A percentile compares a stretch with the other conserved stretches of the same genome.
These are phyloP conservation scores for Cnidoscolus chayamansa DNA, from an alignment of 441 rosid genomes.

Conservation along the genomic window DNA sequence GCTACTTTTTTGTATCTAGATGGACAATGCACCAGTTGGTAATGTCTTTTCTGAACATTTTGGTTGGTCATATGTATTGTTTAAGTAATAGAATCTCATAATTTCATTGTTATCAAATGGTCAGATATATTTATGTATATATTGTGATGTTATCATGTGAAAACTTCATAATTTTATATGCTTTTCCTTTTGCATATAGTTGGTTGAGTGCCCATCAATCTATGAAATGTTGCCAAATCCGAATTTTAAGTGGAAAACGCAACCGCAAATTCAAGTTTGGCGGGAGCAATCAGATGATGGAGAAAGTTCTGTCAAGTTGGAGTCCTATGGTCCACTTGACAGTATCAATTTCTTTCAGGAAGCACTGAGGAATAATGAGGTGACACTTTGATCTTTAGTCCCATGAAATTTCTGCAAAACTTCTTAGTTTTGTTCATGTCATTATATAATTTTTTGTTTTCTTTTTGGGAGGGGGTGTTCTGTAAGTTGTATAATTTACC, in stretches of 20 bases:
- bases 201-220: slow-evolving; percentile 84
- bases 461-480: neutral
- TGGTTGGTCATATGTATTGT: neutral
- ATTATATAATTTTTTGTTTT: neutral
- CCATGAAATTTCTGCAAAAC: neutral
- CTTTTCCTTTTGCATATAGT: slow-evolving; percentile 36
- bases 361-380: slow-evolving; percentile 83
- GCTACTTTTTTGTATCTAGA: slow-evolving; percentile 78
- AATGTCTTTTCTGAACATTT: slow-evolving; percentile 22
- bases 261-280: slow-evolving; percentile 77
- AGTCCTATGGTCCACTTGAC: slow-evolving; percentile 56
- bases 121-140: neutral
- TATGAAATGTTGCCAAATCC: slow-evolving; percentile 93
- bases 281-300: slow-evolving; percentile 41
- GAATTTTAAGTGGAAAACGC: slow-evolving; percentile 56
- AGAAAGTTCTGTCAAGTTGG: slow-evolving; percentile 43
- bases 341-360: slow-evolving; percentile 54
- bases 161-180: neutral
- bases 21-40: slow-evolving; percentile 97
- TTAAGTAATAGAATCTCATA: neutral
- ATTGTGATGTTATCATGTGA: neutral
- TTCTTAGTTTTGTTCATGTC: neutral
- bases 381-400: slow-evolving; percentile 18
- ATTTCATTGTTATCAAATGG: neutral
- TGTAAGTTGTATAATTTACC: neutral